Base-by-base conservation (phyloP, 331 rosid genomes). In the Phaseolus coccineus region DNA sequence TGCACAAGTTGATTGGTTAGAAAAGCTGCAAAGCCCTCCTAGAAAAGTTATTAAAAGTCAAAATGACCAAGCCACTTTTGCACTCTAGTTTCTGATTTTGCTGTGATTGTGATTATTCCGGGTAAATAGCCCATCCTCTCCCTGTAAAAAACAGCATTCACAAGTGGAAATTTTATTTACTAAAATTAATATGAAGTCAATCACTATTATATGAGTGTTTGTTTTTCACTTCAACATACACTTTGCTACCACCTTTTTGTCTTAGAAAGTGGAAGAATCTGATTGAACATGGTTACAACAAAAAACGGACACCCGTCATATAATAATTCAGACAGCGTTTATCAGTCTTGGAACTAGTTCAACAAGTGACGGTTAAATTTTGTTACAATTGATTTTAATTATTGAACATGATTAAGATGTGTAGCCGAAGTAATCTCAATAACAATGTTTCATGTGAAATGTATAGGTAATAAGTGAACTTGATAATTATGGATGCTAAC, bases 11-110 rank as follows among this genome's bases (percentile, higher is more conserved):
- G 69, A 59, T 58, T 81, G 55, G 39, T 67, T 40, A 67, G 33
- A 31, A 66, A 53, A 51, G 80, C 73, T 81, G 69, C 80, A 80
- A 7, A 73, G 5, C 7, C 51, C 47, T 68, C 27, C 58, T 48
- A 12, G 30, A 16, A 66, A 51, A 19, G 33, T 67, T 68, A 50
- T 67, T 68, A 24, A 39, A 19, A 53, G 69, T 52, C 57, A 37
- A 66, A 56, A 78, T 68, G 11, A 55, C 48, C 47, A 55, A 28
- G 42, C 13, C 0, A 5, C 39, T 48, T 77, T 55, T 64, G 47
- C 47, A 65, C 69, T 42, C 52, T 9, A 11, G 24, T 44, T 51
- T 24, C 19, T 24, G 46, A 66, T 65, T 65, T 52, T 51, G 39
- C 66, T 12, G 16, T 19, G n/a, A 63, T 50, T 63, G 9, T 7